Evolutionary conservation across 192 early-diverging fungal genomes (phyloP).

Genomic region (Umbelopsis isabellina): DNA sequence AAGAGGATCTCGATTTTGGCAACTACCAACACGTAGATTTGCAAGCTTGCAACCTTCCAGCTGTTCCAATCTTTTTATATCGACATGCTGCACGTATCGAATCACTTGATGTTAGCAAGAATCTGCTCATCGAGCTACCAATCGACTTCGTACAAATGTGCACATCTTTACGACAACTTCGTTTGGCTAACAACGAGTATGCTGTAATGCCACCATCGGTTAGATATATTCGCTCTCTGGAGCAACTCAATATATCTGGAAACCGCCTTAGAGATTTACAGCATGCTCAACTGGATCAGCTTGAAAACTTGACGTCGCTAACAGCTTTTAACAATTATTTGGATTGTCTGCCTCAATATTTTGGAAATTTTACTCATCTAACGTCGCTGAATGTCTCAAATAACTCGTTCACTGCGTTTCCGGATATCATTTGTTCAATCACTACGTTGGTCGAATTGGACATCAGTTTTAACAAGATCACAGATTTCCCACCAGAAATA

Average conservation of each 20-base stretch:
- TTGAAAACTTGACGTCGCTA: conserved; percentile 63
- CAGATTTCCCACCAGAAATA: conserved; percentile 70
- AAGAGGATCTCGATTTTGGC: conserved; percentile 40
- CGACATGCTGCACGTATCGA: conserved; percentile 71
- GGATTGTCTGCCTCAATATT: conserved; percentile 66
- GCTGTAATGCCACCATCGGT: conserved; percentile 69
- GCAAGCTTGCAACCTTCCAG: conserved; percentile 71
- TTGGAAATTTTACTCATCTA: conserved; percentile 62
- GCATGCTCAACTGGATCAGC: conserved; percentile 62
- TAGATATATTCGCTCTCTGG: conserved; percentile 62
- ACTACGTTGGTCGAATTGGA: conserved; percentile 69
- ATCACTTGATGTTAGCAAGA: conserved; percentile 81
- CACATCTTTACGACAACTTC: conserved; percentile 63
- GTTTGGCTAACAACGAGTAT: conserved; percentile 73
- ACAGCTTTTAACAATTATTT: conserved; percentile 76
- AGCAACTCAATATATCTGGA: conserved; percentile 75
- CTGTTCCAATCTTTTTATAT: conserved; percentile 80
- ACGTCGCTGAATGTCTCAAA: conserved; percentile 75
- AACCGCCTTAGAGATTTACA: conserved; percentile 75
- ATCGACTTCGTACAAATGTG: conserved; percentile 83
- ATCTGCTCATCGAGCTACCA: conserved; percentile 80
- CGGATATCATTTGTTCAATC: conserved; percentile 64
- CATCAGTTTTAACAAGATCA: conserved; percentile 84
- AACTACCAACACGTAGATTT: conserved; percentile 69
- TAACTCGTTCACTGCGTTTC: conserved; percentile 77